These are phyloP conservation scores for Komagataea norvegica DNA, from an alignment of 1,139 yeast genomes.

Conservation along the genomic window DNA sequence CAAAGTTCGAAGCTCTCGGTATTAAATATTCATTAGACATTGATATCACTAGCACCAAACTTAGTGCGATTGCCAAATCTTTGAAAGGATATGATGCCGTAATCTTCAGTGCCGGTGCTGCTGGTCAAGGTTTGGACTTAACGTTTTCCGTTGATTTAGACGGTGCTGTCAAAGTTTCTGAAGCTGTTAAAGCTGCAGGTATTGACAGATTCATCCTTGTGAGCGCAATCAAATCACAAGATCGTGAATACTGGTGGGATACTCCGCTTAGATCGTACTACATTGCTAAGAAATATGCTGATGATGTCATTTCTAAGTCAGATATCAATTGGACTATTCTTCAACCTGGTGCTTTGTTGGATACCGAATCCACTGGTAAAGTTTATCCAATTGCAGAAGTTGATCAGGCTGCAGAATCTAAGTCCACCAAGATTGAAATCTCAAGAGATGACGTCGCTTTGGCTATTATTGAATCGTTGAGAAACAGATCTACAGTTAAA, in stretches of 20 bases:
- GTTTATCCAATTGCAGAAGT: conserved; percentile 23
- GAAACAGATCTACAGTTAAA: conserved; percentile 24
- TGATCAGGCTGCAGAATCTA: conserved; percentile 9
- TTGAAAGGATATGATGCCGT: conserved; percentile 52
- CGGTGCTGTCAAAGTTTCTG: conserved; percentile 55
- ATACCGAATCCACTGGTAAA: conserved; percentile 39
- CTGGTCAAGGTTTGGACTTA: conserved; percentile 44
- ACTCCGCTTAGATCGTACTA: conserved; percentile 38
- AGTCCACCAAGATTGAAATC: conserved; percentile 10
- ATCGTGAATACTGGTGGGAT: conserved; percentile 40
- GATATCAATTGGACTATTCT: conserved; percentile 48
- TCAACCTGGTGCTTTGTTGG: conserved; percentile 43
- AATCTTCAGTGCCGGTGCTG: conserved; percentile 62
- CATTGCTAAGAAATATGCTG: conserved; percentile 55
- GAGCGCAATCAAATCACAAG: conserved; percentile 53
- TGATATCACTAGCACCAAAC: conserved; percentile 34
- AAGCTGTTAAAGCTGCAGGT: conserved; percentile 46
- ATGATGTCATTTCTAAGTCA: conserved; percentile 39
- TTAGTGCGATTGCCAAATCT: conserved; percentile 33
- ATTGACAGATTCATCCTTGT: conserved; percentile 48
- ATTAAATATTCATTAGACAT: conserved; percentile 37
- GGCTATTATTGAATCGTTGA: conserved; percentile 39
- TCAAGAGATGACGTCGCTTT: conserved; percentile 43
- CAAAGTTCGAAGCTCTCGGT: conserved; percentile 34
- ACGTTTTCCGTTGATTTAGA: conserved; percentile 56